A percentile compares a stretch with the other conserved stretches of the same genome.
Evolutionary conservation across 176 grass and related monocot genomes (phyloP).

Genomic region (Hordeum vulgare): MorexV3_pseudomolecules_assembly NC_058524.1:279416-279915

Average conservation of each 20-base stretch:
- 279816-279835: conserved; percentile 61
- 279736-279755: conserved; percentile 18
- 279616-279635: conserved; percentile 75
- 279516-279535: conserved; percentile 51
- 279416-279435: conserved; percentile 71
- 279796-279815: conserved; percentile 93
- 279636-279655: conserved; percentile 60
- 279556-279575: conserved; percentile 45
- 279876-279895: conserved; percentile 70
- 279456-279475: conserved; percentile 60
- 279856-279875: conserved; percentile 51
- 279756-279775: conserved; percentile 73
- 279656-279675: conserved; percentile 28
- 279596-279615: conserved; percentile 40
- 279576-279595: conserved; percentile 35
- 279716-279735: conserved; percentile 42
- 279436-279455: conserved; percentile 44
- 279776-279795: conserved; percentile 82
- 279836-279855: conserved; percentile 79
- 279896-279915: conserved; percentile 42
- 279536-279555: conserved; percentile 59
- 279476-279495: conserved; percentile 69
- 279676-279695: conserved; percentile 49
- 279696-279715: conserved; percentile 79
- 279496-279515: conserved; percentile 87